Conservation (phyloP, 179 eudicot species). For the Silene coronaria region DNA sequence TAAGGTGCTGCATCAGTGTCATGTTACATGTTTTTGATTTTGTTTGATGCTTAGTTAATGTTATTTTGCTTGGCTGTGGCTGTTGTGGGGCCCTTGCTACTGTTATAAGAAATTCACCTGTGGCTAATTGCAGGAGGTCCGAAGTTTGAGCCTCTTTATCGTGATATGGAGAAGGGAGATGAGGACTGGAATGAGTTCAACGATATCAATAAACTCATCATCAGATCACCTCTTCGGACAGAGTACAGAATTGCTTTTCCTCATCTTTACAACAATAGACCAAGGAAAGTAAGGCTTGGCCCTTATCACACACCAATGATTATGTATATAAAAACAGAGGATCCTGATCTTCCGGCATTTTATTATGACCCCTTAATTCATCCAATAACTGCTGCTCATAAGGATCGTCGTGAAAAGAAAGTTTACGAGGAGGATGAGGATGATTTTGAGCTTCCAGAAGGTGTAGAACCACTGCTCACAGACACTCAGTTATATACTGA, state of each 20-base stretch:
- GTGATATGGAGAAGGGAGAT: constrained; percentile 99
- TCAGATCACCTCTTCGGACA: constrained; percentile 92
- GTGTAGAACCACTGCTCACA: constrained; percentile 69
- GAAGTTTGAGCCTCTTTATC: constrained; percentile 93
- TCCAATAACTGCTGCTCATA: constrained; percentile 61
- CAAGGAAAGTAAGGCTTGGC: constrained; percentile 87
- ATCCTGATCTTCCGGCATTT: constrained; percentile 96
- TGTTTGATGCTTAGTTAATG: background rate
- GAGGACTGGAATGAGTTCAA: constrained; percentile 99
- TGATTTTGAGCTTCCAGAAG: constrained; percentile 85
- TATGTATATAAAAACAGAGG: constrained; percentile 93
- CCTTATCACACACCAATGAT: constrained; percentile 94
- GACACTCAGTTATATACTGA: constrained; percentile 79
- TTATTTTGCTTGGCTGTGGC: background rate
- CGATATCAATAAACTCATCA: constrained; percentile 93
- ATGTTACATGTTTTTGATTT: background rate
- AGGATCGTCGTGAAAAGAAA: constrained; percentile 75
- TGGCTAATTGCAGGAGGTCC: constrained; percentile 66
- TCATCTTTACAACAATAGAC: constrained; percentile 94
- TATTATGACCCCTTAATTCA: constrained; percentile 95
- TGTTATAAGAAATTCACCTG: background rate
- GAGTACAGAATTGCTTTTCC: constrained; percentile 94
- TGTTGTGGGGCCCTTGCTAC: background rate
- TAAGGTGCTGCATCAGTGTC: background rate
- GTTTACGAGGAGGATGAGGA: constrained; percentile 61